Evolutionary conservation across 192 early-diverging fungal genomes (phyloP).

Genomic region (Coemansia sp.): DNA sequence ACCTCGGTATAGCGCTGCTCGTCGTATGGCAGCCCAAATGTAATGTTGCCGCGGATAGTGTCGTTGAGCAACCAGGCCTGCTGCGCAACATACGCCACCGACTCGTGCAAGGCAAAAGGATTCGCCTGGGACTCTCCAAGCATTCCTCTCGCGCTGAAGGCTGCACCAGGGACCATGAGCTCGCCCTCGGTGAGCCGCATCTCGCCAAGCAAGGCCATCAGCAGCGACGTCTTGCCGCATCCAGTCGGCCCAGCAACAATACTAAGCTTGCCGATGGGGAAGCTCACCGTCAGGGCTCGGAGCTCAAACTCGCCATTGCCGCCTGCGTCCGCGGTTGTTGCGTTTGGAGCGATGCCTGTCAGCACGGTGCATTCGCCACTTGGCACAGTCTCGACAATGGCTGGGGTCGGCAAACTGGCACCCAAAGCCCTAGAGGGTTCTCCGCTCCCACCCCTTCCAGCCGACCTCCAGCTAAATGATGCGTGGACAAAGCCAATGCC

Average conservation of each 20-base stretch:
- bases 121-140: constrained; percentile 54
- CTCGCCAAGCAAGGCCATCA: constrained; percentile 84
- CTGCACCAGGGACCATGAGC: constrained; percentile 40
- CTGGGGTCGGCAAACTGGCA: neutral
- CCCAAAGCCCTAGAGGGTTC: neutral
- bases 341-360: neutral
- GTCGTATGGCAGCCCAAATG: constrained; percentile 83
- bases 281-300: constrained; percentile 64
- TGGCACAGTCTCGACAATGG: constrained; percentile 8
- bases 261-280: constrained; percentile 74
- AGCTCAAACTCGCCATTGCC: constrained; percentile 79
- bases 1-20: constrained; percentile 75
- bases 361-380: neutral
- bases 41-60: constrained; percentile 91
- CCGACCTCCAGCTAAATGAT: constrained; percentile 65
- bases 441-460: constrained; percentile 1
- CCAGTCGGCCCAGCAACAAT: constrained; percentile 74
- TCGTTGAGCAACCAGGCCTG: constrained; percentile 96
- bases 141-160: constrained; percentile 71
- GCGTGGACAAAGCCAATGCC: constrained; percentile 72
- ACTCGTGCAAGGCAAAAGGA: constrained; percentile 69
- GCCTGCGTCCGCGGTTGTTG: constrained; percentile 61
- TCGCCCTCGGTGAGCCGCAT: constrained; percentile 65
- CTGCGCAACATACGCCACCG: constrained; percentile 64
- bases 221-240: constrained; percentile 76